phyloP scores from a whole-genome alignment of 257 asterid species.

The Scutellaria galericulata region DNA sequence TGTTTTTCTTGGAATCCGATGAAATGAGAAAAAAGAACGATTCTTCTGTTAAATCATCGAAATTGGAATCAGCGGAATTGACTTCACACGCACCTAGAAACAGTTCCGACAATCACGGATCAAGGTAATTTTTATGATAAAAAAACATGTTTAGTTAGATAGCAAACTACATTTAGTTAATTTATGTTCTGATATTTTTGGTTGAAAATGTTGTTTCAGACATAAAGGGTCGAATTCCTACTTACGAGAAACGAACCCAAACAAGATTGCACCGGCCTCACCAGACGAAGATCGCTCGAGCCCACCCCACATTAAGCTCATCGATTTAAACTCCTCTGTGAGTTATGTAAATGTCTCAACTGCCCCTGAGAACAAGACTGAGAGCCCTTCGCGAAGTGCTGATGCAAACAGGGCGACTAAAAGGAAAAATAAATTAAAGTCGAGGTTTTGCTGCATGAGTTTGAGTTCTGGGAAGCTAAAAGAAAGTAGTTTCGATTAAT shows the following conservation, averaged over 20 bases:
- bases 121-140: slow-evolving; percentile 55
- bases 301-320: slow-evolving; percentile 32
- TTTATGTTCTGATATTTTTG: too few species aligned
- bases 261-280: slow-evolving; percentile 64
- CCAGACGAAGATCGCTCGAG: slow-evolving; percentile 45
- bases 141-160: too few species aligned
- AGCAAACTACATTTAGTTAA: too few species aligned
- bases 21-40: slow-evolving; percentile 24
- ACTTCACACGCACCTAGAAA: slow-evolving; percentile 46
- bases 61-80: slow-evolving; percentile 37
- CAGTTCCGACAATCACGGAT: slow-evolving; percentile 54
- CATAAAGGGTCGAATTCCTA: slow-evolving; percentile 45
- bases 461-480: slow-evolving; percentile 31
- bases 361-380: slow-evolving; percentile 30
- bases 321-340: slow-evolving; percentile 34
- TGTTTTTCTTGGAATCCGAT: slow-evolving; percentile 40
- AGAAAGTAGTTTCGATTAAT: slow-evolving; percentile 8
- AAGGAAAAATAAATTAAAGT: slow-evolving; percentile 37
- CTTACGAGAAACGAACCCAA: slow-evolving; percentile 59
- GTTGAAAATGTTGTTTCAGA: slow-evolving; percentile 44
- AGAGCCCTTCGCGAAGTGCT: slow-evolving; percentile 4
- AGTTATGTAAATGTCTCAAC: slow-evolving; percentile 30
- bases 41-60: slow-evolving; percentile 31
- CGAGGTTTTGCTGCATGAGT: slow-evolving; percentile 54
- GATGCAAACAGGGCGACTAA: slow-evolving; percentile 37